Evolutionary conservation across 2,329 filamentous ascomycete species (phyloP), one percentile per base, ranked within the genome.

Genomic region (Paecilomyces dactylethromorphus): DNA sequence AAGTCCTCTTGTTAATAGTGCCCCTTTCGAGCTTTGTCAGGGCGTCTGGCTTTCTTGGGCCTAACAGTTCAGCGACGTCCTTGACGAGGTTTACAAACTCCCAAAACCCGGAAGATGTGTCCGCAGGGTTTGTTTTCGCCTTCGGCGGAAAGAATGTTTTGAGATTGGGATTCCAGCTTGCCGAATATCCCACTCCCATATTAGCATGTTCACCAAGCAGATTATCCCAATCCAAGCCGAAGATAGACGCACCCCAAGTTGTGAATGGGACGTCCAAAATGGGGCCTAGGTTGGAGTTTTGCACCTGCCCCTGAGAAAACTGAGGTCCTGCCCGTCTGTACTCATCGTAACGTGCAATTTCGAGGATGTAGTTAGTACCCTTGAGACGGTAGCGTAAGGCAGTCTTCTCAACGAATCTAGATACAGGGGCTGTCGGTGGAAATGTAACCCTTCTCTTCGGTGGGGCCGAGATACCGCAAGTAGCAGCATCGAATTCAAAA

Each of bases 281-380:
- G 18, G 59, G 56, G 21, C 60, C 60, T 49, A 49, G 45, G 29
- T 60, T 22, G 24, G 51, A 53, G 21, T 52, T 21, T 12, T 50
- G 33, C 13, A 55, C 55, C 49, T 62, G 60, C 12, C 60, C 61
- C 4, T 60, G 59, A 55, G 60, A 67, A 13, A 57, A 59, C 6
- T 55, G 29, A 21, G 56, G 8, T 11, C 57, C 56, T 2, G 29
- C 55, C 8, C 64, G 66, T 33, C 59, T 59, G 52, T 75, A 77
- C 33, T 71, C 65, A 57, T 79, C 77, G 56, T 76, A 78, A 4
- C 76, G 72, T 8, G 74, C 70, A 33, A 79, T 65, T 59, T 79
- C 77, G n/a, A 79, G 67, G 8, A 74, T 68, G 56, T 76, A 76
- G 2, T 72, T 69, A 0, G 76, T 78, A 6, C 68, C 67, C 57